phyloP scores from a whole-genome alignment of 106 monocot genomes.

The Platanthera guangdongensis region DNA sequence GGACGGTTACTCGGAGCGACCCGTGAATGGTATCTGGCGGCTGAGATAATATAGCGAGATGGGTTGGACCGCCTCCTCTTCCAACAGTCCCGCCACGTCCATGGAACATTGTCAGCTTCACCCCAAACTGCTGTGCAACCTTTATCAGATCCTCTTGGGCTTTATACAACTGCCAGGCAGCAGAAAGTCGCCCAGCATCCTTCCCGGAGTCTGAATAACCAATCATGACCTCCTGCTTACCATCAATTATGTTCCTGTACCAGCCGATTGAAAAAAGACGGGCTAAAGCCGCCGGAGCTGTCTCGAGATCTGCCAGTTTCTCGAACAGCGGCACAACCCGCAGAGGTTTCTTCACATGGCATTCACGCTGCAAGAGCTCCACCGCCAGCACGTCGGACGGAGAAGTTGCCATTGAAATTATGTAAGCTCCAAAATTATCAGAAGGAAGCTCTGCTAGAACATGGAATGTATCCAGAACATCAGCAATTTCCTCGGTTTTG shows the following conservation, averaged over 20 bases:
- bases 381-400: slow-evolving; percentile 87
- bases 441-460: slow-evolving; percentile 78
- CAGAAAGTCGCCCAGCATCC: slow-evolving; percentile 83
- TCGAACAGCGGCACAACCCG: slow-evolving; percentile 87
- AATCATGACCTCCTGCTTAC: slow-evolving; percentile 96
- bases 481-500: slow-evolving; percentile 72
- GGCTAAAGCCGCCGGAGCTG: slow-evolving; percentile 68
- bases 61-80: slow-evolving; percentile 78
- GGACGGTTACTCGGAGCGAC: slow-evolving; percentile 31
- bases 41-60: slow-evolving; percentile 80
- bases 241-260: slow-evolving; percentile 69
- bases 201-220: slow-evolving; percentile 92
- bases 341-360: slow-evolving; percentile 56
- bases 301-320: slow-evolving; percentile 83
- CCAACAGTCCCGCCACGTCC: slow-evolving; percentile 89
- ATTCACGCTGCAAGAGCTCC: slow-evolving; percentile 61
- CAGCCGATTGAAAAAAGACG: slow-evolving; percentile 73
- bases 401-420: slow-evolving; percentile 93
- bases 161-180: slow-evolving; percentile 94
- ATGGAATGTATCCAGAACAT: slow-evolving; percentile 70
- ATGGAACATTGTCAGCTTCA: slow-evolving; percentile 95
- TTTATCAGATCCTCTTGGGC: slow-evolving; percentile 74
- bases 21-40: slow-evolving; percentile 82
- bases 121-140: slow-evolving; percentile 73
- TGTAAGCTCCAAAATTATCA: slow-evolving; percentile 85